phyloP scores from a whole-genome alignment of 2,329 filamentous ascomycete species.

The Colletotrichum incanum region DNA sequence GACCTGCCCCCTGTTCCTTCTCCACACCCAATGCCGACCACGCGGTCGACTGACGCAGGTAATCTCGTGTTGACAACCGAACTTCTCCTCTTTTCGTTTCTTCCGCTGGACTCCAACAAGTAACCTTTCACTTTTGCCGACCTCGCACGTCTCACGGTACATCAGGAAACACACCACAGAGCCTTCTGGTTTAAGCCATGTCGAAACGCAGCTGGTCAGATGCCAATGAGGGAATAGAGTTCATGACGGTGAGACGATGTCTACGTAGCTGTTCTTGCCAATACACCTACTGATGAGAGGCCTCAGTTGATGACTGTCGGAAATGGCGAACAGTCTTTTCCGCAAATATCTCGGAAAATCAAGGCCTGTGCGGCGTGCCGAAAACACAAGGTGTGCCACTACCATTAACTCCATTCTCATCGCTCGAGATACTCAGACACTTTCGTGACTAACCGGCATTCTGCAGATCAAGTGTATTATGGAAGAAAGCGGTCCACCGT shows the following conservation, averaged over 20 bases:
- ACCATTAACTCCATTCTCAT: no score
- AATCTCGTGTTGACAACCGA: constrained; percentile 11
- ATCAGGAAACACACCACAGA: neutral
- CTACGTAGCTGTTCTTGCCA: neutral
- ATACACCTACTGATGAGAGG: neutral
- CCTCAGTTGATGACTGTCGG: constrained; percentile 37
- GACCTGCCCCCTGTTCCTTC: constrained; percentile 15
- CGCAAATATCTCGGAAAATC: constrained; percentile 57
- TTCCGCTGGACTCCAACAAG: constrained; percentile 8
- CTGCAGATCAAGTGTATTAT: constrained; percentile 59
- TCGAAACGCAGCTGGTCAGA: constrained; percentile 44
- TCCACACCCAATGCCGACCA: constrained; percentile 34
- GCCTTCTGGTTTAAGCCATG: constrained; percentile 8
- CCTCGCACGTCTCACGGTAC: neutral
- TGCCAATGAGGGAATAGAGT: constrained; percentile 37
- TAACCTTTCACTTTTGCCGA: neutral
- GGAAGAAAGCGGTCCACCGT: constrained; percentile 58
- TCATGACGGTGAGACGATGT: constrained; percentile 17
- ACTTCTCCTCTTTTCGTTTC: constrained; percentile 36
- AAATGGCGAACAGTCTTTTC: constrained; percentile 44
- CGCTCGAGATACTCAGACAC: neutral
- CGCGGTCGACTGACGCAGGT: constrained; percentile 15
- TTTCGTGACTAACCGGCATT: neutral
- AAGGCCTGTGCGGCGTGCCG: constrained; percentile 59
- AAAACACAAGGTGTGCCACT: constrained; percentile 56